Conservation (phyloP, 306 rosid species). For the Arachis hypogaea region DNA sequence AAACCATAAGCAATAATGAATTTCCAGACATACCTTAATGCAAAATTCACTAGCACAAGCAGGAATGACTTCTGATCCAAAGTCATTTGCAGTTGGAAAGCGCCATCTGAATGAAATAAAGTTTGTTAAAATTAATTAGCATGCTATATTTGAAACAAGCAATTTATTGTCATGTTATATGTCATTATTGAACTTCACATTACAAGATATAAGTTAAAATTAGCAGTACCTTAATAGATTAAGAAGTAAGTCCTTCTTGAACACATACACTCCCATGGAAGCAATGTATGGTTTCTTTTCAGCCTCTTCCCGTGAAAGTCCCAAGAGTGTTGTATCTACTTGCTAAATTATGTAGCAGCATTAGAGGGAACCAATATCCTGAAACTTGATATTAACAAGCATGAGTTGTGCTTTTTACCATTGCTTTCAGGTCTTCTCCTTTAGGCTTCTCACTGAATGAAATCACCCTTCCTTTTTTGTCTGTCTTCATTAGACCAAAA, state of each 20-base stretch:
- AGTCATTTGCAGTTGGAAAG: slow-evolving; percentile 97
- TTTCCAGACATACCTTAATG: slow-evolving; percentile 53
- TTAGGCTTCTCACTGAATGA: slow-evolving; percentile 90
- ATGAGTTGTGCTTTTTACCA: slow-evolving; percentile 50
- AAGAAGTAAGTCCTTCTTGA: slow-evolving; percentile 94
- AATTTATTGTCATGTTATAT: background rate
- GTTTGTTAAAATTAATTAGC: slow-evolving; percentile 29
- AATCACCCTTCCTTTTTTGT: slow-evolving; percentile 64
- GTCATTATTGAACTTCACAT: slow-evolving; percentile 19
- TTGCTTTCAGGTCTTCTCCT: slow-evolving; percentile 72
- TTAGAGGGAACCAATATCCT: slow-evolving; percentile 32
- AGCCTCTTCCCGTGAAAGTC: slow-evolving; percentile 83
- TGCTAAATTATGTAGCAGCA: slow-evolving; percentile 45
- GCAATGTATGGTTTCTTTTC: slow-evolving; percentile 89
- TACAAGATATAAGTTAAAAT: background rate
- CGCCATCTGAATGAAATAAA: slow-evolving; percentile 76
- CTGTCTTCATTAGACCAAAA: slow-evolving; percentile 97
- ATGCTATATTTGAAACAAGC: slow-evolving; percentile 25
- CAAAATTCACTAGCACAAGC: slow-evolving; percentile 74
- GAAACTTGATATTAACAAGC: background rate
- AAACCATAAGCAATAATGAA: slow-evolving; percentile 13
- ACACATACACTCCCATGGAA: slow-evolving; percentile 97
- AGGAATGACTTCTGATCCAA: slow-evolving; percentile 92
- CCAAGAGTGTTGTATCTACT: slow-evolving; percentile 85
- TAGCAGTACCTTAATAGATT: slow-evolving; percentile 74